phyloP scores from a whole-genome alignment of 768 basidiomycete genomes.

The Ramaria rubella region DNA sequence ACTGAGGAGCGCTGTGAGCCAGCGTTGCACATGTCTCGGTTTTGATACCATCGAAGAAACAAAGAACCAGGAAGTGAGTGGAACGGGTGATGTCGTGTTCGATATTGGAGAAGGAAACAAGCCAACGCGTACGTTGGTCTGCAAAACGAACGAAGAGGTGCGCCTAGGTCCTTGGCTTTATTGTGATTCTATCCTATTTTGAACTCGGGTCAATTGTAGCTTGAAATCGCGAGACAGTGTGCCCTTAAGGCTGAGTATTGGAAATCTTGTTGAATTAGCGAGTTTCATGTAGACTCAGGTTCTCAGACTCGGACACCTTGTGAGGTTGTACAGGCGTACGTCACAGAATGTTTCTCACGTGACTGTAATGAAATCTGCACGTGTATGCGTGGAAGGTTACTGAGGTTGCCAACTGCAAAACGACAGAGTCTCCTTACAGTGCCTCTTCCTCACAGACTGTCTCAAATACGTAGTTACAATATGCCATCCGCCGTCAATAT shows the following conservation, averaged over 20 bases:
- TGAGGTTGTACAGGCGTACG: background rate
- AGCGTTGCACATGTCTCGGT: slow-evolving; percentile 54
- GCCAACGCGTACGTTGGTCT: slow-evolving; percentile 43
- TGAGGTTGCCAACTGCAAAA: background rate
- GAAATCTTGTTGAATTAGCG: background rate
- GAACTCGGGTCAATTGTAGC: slow-evolving; percentile 22
- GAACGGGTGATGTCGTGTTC: slow-evolving; percentile 34
- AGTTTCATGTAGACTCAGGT: too few relatives aligned
- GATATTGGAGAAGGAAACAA: slow-evolving; percentile 35
- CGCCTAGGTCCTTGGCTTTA: slow-evolving; percentile 16
- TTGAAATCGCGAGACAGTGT: slow-evolving; percentile 43
- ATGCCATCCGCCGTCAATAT: background rate
- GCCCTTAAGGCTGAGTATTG: slow-evolving; percentile 18
- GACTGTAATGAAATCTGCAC: background rate
- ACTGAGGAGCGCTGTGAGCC: slow-evolving; percentile 52
- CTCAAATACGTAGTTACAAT: background rate
- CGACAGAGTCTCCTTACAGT: background rate
- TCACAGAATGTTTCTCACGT: background rate
- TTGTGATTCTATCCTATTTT: slow-evolving; percentile 18
- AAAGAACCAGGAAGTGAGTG: slow-evolving; percentile 39
- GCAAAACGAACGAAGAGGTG: slow-evolving; percentile 63
- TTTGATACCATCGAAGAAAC: slow-evolving; percentile 42
- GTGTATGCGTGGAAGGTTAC: background rate
- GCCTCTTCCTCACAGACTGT: background rate
- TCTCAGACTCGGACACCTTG: too few relatives aligned